Evolutionary conservation across 2,329 filamentous ascomycete genomes (phyloP).

Genomic region (Sclerotiophoma versabilis): DNA sequence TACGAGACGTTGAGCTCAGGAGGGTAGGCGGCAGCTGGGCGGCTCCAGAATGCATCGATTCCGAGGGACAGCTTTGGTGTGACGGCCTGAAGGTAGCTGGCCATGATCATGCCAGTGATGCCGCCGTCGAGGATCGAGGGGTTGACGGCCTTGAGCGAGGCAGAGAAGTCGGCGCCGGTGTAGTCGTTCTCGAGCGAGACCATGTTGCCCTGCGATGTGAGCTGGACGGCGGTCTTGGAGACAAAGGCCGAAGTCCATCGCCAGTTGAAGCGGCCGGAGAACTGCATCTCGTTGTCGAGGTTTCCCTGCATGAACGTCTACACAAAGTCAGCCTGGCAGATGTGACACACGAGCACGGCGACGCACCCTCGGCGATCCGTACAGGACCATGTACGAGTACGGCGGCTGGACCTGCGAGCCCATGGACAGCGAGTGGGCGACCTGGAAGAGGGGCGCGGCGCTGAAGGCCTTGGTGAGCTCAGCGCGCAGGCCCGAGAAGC

Average conservation of each 20-base stretch:
- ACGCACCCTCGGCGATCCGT: constrained; percentile 88
- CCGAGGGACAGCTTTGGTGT: constrained; percentile 87
- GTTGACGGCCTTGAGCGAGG: constrained; percentile 91
- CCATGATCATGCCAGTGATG: constrained; percentile 92
- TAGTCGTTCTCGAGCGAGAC: constrained; percentile 96
- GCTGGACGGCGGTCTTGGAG: constrained; percentile 86
- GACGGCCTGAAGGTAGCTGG: constrained; percentile 92
- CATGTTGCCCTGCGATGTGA: constrained; percentile 87
- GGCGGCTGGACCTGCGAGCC: constrained; percentile 88
- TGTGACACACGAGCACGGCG: constrained; percentile 6
- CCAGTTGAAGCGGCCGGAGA: constrained; percentile 91
- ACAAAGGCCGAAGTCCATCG: constrained; percentile 82
- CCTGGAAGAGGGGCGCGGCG: constrained; percentile 91
- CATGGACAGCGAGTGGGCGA: constrained; percentile 96
- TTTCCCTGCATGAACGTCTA: constrained; percentile 96
- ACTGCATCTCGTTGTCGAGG: constrained; percentile 87
- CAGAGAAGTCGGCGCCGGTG: constrained; percentile 89
- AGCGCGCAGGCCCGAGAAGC: constrained; percentile 94
- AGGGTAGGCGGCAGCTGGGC: constrained; percentile 79
- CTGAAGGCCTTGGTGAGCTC: constrained; percentile 97
- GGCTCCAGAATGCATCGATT: constrained; percentile 93
- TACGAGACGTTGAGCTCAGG: constrained; percentile 94
- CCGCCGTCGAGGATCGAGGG: constrained; percentile 93
- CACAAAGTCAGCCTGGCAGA: constrained; percentile 28
- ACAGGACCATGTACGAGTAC: constrained; percentile 93